Conservation (phyloP, 2,329 filamentous ascomycete species). For the Cercospora sp. region DNA sequence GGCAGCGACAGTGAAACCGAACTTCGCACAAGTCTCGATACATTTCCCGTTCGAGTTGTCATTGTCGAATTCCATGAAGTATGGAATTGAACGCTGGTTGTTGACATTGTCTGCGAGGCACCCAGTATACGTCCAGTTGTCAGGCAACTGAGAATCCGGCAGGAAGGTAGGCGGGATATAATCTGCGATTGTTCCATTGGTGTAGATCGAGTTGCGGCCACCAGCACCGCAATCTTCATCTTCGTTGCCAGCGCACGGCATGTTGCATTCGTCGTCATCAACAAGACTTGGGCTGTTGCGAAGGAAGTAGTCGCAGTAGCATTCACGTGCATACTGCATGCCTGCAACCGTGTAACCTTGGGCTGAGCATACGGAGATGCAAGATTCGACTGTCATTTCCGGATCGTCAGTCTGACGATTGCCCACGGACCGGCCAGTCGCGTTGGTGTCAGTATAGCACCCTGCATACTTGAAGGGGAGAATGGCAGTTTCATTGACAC, state of each 20-base stretch:
- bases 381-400: slow-evolving; percentile 30
- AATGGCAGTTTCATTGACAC: slow-evolving; percentile 31
- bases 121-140: slow-evolving; percentile 33
- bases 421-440: slow-evolving; percentile 24
- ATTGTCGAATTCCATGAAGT: slow-evolving; percentile 25
- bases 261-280: slow-evolving; percentile 33
- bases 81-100: slow-evolving; percentile 28
- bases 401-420: slow-evolving; percentile 23
- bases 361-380: slow-evolving; percentile 32
- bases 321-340: slow-evolving; percentile 36
- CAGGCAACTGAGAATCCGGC: slow-evolving; percentile 21
- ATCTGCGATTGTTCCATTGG: slow-evolving; percentile 28
- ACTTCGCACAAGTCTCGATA: slow-evolving; percentile 29
- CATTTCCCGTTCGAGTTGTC: slow-evolving; percentile 34
- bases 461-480: slow-evolving; percentile 28
- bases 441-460: slow-evolving; percentile 33
- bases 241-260: slow-evolving; percentile 33
- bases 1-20: slow-evolving; percentile 31
- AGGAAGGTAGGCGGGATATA: slow-evolving; percentile 21
- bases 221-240: slow-evolving; percentile 37
- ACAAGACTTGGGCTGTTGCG: slow-evolving; percentile 29
- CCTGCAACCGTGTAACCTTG: slow-evolving; percentile 39
- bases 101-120: slow-evolving; percentile 34
- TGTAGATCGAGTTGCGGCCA: slow-evolving; percentile 34
- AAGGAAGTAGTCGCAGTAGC: slow-evolving; percentile 39